Percentiles rank a stretch among this genome's conserved stretches.
phyloP scores from a whole-genome alignment of 768 basidiomycete species.

The Asterophora parasitica region DNA sequence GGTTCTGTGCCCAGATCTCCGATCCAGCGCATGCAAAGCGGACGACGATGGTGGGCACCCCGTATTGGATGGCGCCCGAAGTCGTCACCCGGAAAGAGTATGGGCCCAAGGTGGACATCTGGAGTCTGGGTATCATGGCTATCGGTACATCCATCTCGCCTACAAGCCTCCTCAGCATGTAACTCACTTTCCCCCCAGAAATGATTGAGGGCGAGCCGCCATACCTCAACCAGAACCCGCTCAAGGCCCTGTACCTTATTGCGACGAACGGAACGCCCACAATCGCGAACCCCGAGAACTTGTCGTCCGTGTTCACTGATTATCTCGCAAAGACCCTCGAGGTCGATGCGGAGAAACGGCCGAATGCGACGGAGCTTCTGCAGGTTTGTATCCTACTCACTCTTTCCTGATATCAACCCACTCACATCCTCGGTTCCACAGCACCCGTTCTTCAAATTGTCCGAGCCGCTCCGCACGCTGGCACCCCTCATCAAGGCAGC shows the following conservation, averaged over 20 bases:
- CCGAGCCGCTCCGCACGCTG: conserved; percentile 82
- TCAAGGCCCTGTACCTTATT: conserved; percentile 96
- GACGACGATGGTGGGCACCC: conserved; percentile 97
- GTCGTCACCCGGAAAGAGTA: conserved; percentile 98
- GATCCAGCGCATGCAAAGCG: conserved; percentile 86
- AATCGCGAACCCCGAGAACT: conserved; percentile 81
- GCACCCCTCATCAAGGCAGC: conserved; percentile 92
- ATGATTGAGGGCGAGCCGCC: conserved; percentile 99
- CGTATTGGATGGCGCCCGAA: conserved; percentile 99
- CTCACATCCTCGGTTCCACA: conserved; percentile 24
- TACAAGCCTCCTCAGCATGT: not conserved
- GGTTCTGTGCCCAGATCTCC: conserved; percentile 97
- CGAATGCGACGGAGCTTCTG: conserved; percentile 76
- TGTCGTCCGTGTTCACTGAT: conserved; percentile 77
- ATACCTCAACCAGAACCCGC: conserved; percentile 92
- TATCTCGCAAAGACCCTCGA: conserved; percentile 87
- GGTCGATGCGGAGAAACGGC: conserved; percentile 93
- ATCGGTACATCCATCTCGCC: conserved; percentile 62
- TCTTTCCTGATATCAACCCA: conserved; percentile 6
- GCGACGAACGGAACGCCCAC: conserved; percentile 97
- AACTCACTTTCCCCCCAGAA: conserved; percentile 58
- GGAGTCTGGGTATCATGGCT: conserved; percentile 95
- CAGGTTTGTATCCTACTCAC: conserved; percentile 41
- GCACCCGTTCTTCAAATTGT: conserved; percentile 86
- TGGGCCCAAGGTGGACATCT: conserved; percentile 97